Evolutionary conservation across 1,284 basidiomycete species (phyloP).

Genomic region (Sanghuangporus weigelae): DNA sequence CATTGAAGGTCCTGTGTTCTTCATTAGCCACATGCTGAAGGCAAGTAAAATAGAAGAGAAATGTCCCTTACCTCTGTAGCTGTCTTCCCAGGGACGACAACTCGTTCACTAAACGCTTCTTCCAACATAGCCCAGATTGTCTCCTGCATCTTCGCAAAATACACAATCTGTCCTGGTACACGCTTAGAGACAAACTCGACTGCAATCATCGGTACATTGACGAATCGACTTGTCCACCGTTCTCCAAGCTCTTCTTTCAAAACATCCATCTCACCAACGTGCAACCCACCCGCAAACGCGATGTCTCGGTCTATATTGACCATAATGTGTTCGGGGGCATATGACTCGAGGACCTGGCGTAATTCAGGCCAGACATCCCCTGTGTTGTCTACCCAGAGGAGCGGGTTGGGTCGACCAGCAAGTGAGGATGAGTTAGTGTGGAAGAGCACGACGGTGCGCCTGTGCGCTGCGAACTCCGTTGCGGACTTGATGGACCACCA

Average conservation of each 20-base stretch:
- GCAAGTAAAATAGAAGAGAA: neutral
- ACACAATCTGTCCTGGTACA: slow-evolving; percentile 36
- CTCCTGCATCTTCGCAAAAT: slow-evolving; percentile 44
- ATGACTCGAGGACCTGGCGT: slow-evolving; percentile 29
- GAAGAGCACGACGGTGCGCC: slow-evolving; percentile 46
- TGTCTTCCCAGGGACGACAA: slow-evolving; percentile 38
- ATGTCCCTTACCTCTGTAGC: slow-evolving; percentile 35
- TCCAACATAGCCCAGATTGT: slow-evolving; percentile 48
- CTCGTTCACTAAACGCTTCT: slow-evolving; percentile 43
- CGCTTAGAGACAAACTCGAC: slow-evolving; percentile 45
- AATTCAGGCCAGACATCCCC: slow-evolving; percentile 44
- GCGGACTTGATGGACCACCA: slow-evolving; percentile 49
- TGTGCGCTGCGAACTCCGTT: slow-evolving; percentile 43
- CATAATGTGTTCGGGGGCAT: slow-evolving; percentile 38
- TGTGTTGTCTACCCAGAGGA: slow-evolving; percentile 48
- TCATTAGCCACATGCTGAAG: neutral
- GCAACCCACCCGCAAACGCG: slow-evolving; percentile 46
- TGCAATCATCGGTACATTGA: slow-evolving; percentile 41
- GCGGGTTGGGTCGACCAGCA: slow-evolving; percentile 35
- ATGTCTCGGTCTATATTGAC: slow-evolving; percentile 43
- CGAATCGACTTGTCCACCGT: slow-evolving; percentile 35
- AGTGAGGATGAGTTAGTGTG: slow-evolving; percentile 38
- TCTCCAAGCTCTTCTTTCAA: slow-evolving; percentile 35
- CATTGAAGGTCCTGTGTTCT: slow-evolving; percentile 41
- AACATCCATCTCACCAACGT: slow-evolving; percentile 41